phyloP scores from a whole-genome alignment of 257 asterid genomes.

The Lithospermum erythrorhizon region DNA sequence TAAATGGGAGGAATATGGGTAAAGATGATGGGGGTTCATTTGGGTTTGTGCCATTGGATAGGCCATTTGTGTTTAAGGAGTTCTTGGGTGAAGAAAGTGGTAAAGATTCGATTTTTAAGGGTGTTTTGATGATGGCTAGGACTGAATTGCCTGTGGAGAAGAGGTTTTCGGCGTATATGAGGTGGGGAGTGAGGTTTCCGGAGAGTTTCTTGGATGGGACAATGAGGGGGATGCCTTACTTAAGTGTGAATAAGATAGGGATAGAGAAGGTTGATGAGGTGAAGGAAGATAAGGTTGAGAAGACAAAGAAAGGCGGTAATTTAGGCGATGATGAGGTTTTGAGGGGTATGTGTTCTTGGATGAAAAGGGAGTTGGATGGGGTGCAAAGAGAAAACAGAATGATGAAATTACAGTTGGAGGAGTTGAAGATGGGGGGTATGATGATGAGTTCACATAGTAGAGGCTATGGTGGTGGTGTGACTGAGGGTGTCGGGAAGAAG shows the following conservation, averaged over 20 bases:
- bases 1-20: neutral
- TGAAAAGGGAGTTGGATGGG: conserved; percentile 63
- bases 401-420: conserved; percentile 54
- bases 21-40: conserved; percentile 32
- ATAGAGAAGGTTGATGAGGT: conserved; percentile 41
- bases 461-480: conserved; percentile 17
- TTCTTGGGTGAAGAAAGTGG: conserved; percentile 21
- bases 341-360: conserved; percentile 60
- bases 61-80: conserved; percentile 32
- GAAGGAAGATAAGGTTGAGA: conserved; percentile 24
- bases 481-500: conserved; percentile 24
- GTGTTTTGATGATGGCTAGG: conserved; percentile 42
- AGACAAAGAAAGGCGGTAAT: conserved; percentile 19
- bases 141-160: conserved; percentile 55
- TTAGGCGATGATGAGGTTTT: conserved; percentile 36
- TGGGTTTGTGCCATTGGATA: conserved; percentile 62
- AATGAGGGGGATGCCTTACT: conserved; percentile 30
- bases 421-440: conserved; percentile 26
- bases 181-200: conserved; percentile 66
- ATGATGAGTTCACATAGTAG: conserved; percentile 7
- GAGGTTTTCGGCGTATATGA: conserved; percentile 30
- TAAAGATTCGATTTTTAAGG: conserved; percentile 40
- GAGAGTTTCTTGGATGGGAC: conserved; percentile 29
- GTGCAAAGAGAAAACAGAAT: conserved; percentile 48
- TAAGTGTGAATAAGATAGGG: conserved; percentile 62